These are phyloP conservation scores for Cordyceps tenuipes DNA, from an alignment of 2,329 filamentous ascomycete species.

Conservation along the genomic window DNA sequence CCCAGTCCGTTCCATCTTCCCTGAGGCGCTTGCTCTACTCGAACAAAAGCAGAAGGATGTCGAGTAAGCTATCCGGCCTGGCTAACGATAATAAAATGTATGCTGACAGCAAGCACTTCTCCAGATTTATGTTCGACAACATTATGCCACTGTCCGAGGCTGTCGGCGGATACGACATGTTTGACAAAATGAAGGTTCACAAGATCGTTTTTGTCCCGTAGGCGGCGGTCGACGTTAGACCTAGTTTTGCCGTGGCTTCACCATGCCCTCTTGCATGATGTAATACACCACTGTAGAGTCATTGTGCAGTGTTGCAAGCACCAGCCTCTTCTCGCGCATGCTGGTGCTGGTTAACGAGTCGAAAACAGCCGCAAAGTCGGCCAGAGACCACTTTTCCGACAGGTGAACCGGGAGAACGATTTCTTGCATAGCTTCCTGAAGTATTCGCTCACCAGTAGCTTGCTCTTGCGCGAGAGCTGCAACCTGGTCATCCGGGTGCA, in stretches of 20 bases:
- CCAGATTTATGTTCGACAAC: constrained; percentile 68
- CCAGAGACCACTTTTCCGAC: constrained; percentile 63
- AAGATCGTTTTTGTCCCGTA: constrained; percentile 61
- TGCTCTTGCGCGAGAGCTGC: constrained; percentile 56
- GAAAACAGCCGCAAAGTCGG: constrained; percentile 60
- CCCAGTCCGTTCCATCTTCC: constrained; percentile 63
- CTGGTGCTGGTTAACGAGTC: constrained; percentile 46
- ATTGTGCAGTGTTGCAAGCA: constrained; percentile 68
- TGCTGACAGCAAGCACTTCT: not conserved
- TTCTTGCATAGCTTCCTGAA: constrained; percentile 52
- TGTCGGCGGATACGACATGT: constrained; percentile 60
- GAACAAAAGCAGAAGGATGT: constrained; percentile 59
- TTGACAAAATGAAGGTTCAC: constrained; percentile 64
- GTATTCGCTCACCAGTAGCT: constrained; percentile 34
- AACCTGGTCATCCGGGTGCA: constrained; percentile 77
- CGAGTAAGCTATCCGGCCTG: constrained; percentile 39
- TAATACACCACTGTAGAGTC: constrained; percentile 83
- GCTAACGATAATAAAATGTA: not conserved
- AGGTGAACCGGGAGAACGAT: constrained; percentile 72
- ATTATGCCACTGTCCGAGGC: constrained; percentile 63
- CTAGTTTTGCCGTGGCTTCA: constrained; percentile 78
- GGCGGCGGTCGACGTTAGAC: not conserved
- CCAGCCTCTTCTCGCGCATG: constrained; percentile 54
- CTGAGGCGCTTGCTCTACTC: constrained; percentile 55
- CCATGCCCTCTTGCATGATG: constrained; percentile 75